These are phyloP conservation scores for Kluyveromyces sp. DNA, from an alignment of 1,139 yeast species.

Conservation along the genomic window DNA sequence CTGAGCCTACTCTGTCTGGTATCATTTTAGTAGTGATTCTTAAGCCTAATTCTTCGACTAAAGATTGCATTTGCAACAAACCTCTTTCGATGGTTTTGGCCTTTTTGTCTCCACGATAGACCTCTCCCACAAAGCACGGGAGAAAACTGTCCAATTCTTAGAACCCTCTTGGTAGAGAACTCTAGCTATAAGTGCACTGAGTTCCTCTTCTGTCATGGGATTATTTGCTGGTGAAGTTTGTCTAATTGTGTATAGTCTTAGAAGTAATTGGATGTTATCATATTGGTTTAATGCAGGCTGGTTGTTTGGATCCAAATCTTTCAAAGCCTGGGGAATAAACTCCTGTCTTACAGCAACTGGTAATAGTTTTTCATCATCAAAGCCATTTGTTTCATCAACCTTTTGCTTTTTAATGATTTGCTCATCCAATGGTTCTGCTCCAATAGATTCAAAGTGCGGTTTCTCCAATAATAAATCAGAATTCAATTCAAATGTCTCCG, in stretches of 20 bases:
- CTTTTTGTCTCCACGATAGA: constrained; percentile 73
- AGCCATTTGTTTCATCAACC: constrained; percentile 27
- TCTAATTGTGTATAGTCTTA: constrained; percentile 56
- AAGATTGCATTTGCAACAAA: constrained; percentile 81
- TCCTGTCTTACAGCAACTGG: constrained; percentile 57
- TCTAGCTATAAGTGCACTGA: constrained; percentile 65
- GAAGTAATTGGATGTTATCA: constrained; percentile 65
- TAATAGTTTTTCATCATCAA: constrained; percentile 35
- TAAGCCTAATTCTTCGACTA: constrained; percentile 83
- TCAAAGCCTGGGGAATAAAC: constrained; percentile 53
- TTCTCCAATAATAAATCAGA: constrained; percentile 76
- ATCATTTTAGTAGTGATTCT: constrained; percentile 50
- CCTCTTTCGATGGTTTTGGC: constrained; percentile 92
- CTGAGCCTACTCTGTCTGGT: constrained; percentile 40
- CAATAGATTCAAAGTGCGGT: constrained; percentile 58
- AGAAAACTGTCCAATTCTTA: constrained; percentile 61
- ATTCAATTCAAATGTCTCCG: constrained; percentile 54
- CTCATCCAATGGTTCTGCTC: constrained; percentile 38
- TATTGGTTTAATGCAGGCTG: constrained; percentile 68
- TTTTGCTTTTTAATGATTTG: constrained; percentile 34
- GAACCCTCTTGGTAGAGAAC: constrained; percentile 43
- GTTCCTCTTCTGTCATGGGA: constrained; percentile 71
- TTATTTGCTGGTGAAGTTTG: constrained; percentile 69
- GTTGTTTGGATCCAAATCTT: constrained; percentile 63
- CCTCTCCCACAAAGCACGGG: constrained; percentile 86